Evolutionary conservation across 73 alveolate genomes (phyloP).

Genomic region (Paramecium sexaurelia): DNA sequence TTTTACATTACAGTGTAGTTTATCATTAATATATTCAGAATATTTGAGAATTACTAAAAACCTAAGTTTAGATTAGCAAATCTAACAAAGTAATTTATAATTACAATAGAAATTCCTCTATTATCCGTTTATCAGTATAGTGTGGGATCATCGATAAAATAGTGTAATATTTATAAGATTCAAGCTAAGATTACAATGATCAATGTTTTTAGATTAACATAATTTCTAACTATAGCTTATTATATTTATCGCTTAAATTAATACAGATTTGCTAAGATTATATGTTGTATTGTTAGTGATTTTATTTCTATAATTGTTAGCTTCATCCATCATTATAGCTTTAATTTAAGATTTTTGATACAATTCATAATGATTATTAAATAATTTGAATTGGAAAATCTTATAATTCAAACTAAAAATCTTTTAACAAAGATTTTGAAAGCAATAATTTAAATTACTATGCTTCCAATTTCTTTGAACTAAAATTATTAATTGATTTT

Average conservation of each 20-base stretch:
- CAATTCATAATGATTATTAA: constrained; percentile 27
- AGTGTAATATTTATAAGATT: background rate
- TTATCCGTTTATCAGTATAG: background rate
- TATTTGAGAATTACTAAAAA: background rate
- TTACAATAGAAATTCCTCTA: background rate
- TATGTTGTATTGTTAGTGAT: constrained; percentile 37
- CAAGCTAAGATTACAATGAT: background rate
- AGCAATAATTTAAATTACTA: too few relatives aligned
- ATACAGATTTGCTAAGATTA: constrained; percentile 32
- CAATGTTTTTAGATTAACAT: constrained; percentile 14
- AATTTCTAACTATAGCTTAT: background rate
- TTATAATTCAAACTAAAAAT: background rate
- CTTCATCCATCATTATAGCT: background rate
- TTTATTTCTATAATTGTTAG: background rate
- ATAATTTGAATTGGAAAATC: background rate
- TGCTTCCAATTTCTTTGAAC: too few relatives aligned
- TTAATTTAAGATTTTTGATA: constrained; percentile 15
- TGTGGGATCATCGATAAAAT: background rate
- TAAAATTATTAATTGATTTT: too few relatives aligned
- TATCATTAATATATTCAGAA: background rate
- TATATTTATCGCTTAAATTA: background rate
- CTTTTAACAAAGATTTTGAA: too few relatives aligned
- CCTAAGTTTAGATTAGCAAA: background rate
- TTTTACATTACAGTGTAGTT: constrained; percentile 36
- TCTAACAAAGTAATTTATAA: background rate